Evolutionary conservation across 805 yeast species (phyloP), one percentile per base, ranked within the genome.

Genomic region (Pichia nakasei): DNA sequence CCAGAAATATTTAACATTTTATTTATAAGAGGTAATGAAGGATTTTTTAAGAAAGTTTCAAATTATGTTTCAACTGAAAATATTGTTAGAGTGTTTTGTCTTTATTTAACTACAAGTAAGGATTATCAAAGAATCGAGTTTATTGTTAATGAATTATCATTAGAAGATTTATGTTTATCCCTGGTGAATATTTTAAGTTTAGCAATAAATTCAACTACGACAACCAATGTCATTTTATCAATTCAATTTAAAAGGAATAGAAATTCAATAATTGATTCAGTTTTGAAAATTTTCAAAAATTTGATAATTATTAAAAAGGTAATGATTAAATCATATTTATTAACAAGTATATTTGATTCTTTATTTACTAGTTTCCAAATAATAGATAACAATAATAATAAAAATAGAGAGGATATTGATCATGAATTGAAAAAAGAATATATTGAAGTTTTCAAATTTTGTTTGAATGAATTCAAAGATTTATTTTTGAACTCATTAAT

Each of bases 191-290:
- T 52, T 5, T 38, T 63, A 11, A 45, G 21, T 20, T 42, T 45
- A 22, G 52, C 58, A 7, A 39, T 52, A 19, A 64, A 63, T 46
- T 52, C 59, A 2, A 55, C 63, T 1, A 54, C 51, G 20, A 47
- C 53, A 7, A 54, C 53, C 15, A 60, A 60, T 34, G 47, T 58
- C 19, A 54, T 53, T 32, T 19, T 63, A 19, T 58, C 64, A 1
- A 54, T 61, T 43, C 66, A 60, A 35, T 56, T 54, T 39, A 56
- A 56, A 33, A 61, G 59, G 38, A 42, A 58, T 44, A 57, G 58
- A 37, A 32, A 39, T 5, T 35, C 39, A 15, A 54, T 60, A 22
- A 38, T 60, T 41, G 39, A 48, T 11, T 48, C 55, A 1, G 52
- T 58, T 36, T 54, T 57, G 22, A 32, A 42, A 13, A 22, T 56